Percentiles rank a stretch among this genome's conserved stretches.
Evolutionary conservation across 1,284 basidiomycete species (phyloP).

Genomic region (Cryptococcus depauperatus): DNA sequence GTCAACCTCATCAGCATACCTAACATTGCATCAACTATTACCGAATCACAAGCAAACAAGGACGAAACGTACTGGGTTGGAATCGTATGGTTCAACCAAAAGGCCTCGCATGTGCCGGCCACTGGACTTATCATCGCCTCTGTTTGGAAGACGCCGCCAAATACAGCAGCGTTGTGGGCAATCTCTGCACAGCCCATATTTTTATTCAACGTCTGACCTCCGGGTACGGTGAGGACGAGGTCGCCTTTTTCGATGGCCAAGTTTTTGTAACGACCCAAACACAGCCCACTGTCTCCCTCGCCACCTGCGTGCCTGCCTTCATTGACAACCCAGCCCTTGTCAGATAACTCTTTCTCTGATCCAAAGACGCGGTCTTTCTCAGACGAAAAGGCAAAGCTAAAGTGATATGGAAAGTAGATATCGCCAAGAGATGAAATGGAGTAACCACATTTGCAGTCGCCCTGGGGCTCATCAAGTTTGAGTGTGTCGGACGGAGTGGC

Average conservation of each 20-base stretch:
- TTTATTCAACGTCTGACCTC: not conserved
- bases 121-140: slow-evolving; percentile 3
- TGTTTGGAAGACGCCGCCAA: slow-evolving; percentile 12
- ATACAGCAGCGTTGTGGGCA: slow-evolving; percentile 1
- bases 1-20: slow-evolving; percentile 12
- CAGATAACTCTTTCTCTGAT: no score
- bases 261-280: slow-evolving; percentile 1
- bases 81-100: slow-evolving; percentile 13
- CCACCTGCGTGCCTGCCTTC: slow-evolving; percentile 3
- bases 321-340: slow-evolving; percentile 4
- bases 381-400: slow-evolving; percentile 6
- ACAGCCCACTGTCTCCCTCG: not conserved
- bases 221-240: slow-evolving; percentile 5
- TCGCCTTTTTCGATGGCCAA: slow-evolving; percentile 2
- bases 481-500: no score
- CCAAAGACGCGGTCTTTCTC: no score
- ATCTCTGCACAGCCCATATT: slow-evolving; percentile 13
- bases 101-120: slow-evolving; percentile 9
- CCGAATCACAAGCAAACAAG: no score
- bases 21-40: no score
- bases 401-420: slow-evolving; percentile 6
- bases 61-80: not conserved
- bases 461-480: no score
- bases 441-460: slow-evolving; percentile 10
- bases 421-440: slow-evolving; percentile 1